These are phyloP conservation scores for Sporothrix globosa DNA, from an alignment of 2,329 filamentous ascomycete genomes.

Conservation along the genomic window DNA sequence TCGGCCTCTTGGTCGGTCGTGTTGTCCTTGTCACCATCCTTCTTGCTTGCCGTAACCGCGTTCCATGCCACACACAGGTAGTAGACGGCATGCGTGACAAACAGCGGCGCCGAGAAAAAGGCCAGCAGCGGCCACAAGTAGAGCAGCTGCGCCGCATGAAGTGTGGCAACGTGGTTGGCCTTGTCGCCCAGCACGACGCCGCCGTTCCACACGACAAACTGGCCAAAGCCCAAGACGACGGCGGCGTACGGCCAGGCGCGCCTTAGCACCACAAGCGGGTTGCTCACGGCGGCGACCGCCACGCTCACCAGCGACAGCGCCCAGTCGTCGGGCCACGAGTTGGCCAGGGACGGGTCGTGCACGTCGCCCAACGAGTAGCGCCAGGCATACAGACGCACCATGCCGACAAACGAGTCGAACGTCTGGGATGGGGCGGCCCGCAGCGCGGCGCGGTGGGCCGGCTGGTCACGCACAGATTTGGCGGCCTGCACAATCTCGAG, in stretches of 20 bases:
- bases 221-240: constrained; percentile 68
- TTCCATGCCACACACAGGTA: background rate
- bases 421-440: constrained; percentile 34
- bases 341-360: constrained; percentile 57
- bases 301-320: constrained; percentile 66
- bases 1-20: background rate
- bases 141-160: constrained; percentile 89
- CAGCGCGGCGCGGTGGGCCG: background rate
- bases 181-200: constrained; percentile 95
- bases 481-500: constrained; percentile 58
- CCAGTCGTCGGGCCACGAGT: constrained; percentile 57
- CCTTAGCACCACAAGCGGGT: constrained; percentile 51
- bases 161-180: constrained; percentile 85
- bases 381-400: constrained; percentile 47
- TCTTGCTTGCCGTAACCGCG: background rate
- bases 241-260: constrained; percentile 63
- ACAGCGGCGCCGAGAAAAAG: constrained; percentile 85
- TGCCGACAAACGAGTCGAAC: constrained; percentile 43
- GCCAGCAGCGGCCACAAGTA: constrained; percentile 90
- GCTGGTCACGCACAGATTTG: constrained; percentile 38
- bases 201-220: constrained; percentile 83
- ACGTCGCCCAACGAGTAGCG: constrained; percentile 56
- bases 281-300: constrained; percentile 57
- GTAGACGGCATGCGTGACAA: constrained; percentile 47
- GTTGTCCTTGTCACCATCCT: no score